Conservation (phyloP, 305 asterid species). For the Fraxinus dipetala region DNA sequence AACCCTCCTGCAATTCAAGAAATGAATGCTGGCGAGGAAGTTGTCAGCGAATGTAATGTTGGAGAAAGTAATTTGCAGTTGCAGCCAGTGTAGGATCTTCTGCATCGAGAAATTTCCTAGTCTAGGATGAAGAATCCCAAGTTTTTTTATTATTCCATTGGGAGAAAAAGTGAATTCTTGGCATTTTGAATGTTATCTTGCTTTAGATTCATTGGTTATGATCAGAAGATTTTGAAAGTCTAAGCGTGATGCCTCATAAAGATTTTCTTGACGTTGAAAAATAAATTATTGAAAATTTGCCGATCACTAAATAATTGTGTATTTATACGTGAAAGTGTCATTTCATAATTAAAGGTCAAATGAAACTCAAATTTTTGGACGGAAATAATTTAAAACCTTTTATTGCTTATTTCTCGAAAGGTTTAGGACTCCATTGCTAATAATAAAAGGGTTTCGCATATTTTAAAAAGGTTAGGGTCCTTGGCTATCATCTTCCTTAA, state of each 20-base stretch:
- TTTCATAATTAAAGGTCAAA: not conserved
- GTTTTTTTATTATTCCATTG: not conserved
- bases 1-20: slow-evolving; percentile 65
- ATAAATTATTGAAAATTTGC: too few species aligned
- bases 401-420: not conserved
- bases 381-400: not conserved
- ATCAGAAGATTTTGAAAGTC: not conserved
- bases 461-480: not conserved
- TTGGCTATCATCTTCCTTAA: not conserved
- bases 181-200: not conserved
- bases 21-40: slow-evolving; percentile 39
- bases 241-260: not conserved
- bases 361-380: not conserved
- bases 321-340: not conserved
- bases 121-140: not conserved
- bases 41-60: slow-evolving; percentile 25
- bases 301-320: not conserved
- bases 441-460: not conserved
- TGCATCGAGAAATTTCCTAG: not conserved
- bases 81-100: slow-evolving; percentile 32
- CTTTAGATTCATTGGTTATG: not conserved
- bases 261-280: not conserved
- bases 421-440: not conserved
- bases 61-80: slow-evolving; percentile 37
- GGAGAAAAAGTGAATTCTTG: not conserved